Base-by-base conservation (phyloP, 225 moss, liverwort and hornwort species). In the Pleurozium schreberi region DNA sequence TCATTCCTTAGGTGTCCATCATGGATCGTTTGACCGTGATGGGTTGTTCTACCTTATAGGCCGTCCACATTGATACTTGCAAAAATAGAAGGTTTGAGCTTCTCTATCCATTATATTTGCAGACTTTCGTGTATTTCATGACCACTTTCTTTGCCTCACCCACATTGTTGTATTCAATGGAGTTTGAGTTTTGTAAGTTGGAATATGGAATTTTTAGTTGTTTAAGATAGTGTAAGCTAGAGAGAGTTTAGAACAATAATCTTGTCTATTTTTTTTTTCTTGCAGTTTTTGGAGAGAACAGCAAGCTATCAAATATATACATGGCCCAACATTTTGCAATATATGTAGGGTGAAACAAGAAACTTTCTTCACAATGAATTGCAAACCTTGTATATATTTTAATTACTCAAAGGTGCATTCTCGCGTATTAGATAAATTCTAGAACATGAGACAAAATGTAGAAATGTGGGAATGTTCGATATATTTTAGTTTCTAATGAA, bases 111-210 rank as follows among this genome's bases (percentile, higher is more conserved):
- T 9, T 38, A 53, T 36, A 38, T 55, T 36, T 55, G 8, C 1
- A 53, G 0, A 38, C 1, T 55, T 10, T 55, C 9, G 9, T 15
- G 4, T 38, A 16, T 55, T 77, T 25, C n/a, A 16, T 0, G 0
- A 1, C 0, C 9, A 53, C 23, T 36, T 38, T 36, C 2, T 53
- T 76, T 9, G 9, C 2, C 4, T 77, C 15, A 15, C 0, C 1
- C 0, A 1, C 34, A 76, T 0, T 49, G 33, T 19, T 49, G 28
- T 7, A 1, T 1, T 53, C 15, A 23, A 36, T 53, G 5, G 23
- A 3, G 14, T 0, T 14, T 77, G 14, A 36, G 0, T 38, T 53
- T 23, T 77, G 38, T 23, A 77, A 23, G 6, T 53, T 23, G 1
- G 3, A 36, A 23, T 0, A 0, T 38, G 4, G 14, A 38, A 77